phyloP scores from a whole-genome alignment of 2,329 filamentous ascomycete genomes.

The Fusarium pseudonygamai region DNA sequence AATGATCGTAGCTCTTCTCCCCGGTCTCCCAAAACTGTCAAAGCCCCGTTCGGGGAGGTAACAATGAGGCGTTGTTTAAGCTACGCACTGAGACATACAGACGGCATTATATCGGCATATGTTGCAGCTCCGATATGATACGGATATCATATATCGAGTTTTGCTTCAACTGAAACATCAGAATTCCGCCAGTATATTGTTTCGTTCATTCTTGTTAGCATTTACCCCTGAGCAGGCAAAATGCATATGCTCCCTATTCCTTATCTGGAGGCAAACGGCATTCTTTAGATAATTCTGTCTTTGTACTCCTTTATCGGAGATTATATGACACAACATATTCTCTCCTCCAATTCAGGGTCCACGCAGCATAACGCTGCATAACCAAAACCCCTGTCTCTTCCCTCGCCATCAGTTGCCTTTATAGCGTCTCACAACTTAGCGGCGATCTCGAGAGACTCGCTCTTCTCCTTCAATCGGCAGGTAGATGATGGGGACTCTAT shows the following conservation, averaged over 20 bases:
- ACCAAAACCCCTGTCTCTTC: slow-evolving; percentile 44
- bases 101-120: neutral
- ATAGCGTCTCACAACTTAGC: slow-evolving; percentile 52
- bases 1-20: slow-evolving; percentile 47
- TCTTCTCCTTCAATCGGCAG: slow-evolving; percentile 57
- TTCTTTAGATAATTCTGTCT: slow-evolving; percentile 9
- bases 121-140: neutral
- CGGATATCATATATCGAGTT: neutral
- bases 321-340: slow-evolving; percentile 48
- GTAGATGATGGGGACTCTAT: slow-evolving; percentile 51
- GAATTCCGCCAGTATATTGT: neutral
- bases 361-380: slow-evolving; percentile 38
- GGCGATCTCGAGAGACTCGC: slow-evolving; percentile 47
- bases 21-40: slow-evolving; percentile 65
- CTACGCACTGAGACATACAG: slow-evolving; percentile 59
- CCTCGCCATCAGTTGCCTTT: slow-evolving; percentile 50
- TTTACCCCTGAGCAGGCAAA: neutral
- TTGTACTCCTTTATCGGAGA: slow-evolving; percentile 44
- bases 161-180: neutral
- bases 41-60: slow-evolving; percentile 57
- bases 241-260: neutral
- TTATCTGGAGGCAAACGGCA: neutral
- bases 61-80: slow-evolving; percentile 63
- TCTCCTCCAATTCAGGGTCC: slow-evolving; percentile 53
- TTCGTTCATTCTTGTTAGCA: neutral